Conservation (phyloP, 1,139 yeast species). For the Protomyces gravidus region DNA sequence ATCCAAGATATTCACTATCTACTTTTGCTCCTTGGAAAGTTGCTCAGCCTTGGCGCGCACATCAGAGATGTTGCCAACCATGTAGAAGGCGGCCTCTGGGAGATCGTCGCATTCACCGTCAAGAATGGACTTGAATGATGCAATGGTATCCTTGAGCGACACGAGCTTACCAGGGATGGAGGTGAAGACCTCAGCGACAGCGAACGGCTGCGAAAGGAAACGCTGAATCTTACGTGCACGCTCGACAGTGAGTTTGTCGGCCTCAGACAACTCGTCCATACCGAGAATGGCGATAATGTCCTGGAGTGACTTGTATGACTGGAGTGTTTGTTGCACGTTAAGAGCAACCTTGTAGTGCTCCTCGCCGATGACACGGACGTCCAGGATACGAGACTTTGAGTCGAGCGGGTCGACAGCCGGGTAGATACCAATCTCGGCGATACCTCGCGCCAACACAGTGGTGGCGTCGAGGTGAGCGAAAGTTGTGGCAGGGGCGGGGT, state of each 20-base stretch:
- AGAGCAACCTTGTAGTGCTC: conserved; percentile 97
- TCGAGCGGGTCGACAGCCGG: conserved; percentile 99
- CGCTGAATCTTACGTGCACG: conserved; percentile 99
- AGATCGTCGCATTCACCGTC: conserved; percentile 98
- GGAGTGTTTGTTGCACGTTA: conserved; percentile 94
- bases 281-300: conserved; percentile 99
- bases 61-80: conserved; percentile 99
- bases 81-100: conserved; percentile 99
- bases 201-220: conserved; percentile 99
- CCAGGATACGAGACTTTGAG: conserved; percentile 98
- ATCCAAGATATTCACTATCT: neutral
- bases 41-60: conserved; percentile 57
- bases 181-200: conserved; percentile 99
- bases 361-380: conserved; percentile 94
- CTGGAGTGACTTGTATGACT: conserved; percentile 99
- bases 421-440: conserved; percentile 99
- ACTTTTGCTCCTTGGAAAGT: conserved; percentile 14
- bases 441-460: conserved; percentile 99
- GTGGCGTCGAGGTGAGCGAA: conserved; percentile 99
- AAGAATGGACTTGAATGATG: conserved; percentile 93
- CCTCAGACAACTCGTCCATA: conserved; percentile 99
- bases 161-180: conserved; percentile 99
- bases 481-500: conserved; percentile 99
- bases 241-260: conserved; percentile 98
- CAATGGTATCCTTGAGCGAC: conserved; percentile 89